Conservation (phyloP, 2,329 filamentous ascomycete species). For the Graphilbum ipis-grandicollis region DNA sequence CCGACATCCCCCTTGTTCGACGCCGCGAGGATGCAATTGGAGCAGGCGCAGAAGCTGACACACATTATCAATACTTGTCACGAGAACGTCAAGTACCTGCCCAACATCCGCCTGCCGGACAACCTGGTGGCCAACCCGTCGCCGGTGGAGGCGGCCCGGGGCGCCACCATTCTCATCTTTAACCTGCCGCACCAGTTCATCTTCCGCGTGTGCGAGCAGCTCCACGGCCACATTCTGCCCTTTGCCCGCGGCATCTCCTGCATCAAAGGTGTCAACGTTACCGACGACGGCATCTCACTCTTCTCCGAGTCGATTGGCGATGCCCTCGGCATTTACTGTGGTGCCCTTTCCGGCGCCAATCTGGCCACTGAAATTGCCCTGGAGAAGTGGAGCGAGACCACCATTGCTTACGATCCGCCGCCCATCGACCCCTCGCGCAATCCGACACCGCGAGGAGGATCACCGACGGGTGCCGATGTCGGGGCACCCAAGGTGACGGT, state of each 20-base stretch:
- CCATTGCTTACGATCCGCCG: constrained; percentile 88
- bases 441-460: constrained; percentile 38
- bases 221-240: constrained; percentile 77
- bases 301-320: constrained; percentile 93
- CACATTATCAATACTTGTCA: constrained; percentile 78
- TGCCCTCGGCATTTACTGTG: constrained; percentile 86
- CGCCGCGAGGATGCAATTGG: constrained; percentile 29
- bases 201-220: constrained; percentile 62
- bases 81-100: constrained; percentile 97
- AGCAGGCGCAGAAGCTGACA: constrained; percentile 71
- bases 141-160: constrained; percentile 60
- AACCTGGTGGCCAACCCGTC: constrained; percentile 80
- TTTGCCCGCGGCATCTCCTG: constrained; percentile 90
- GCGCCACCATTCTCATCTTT: constrained; percentile 83
- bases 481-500: constrained; percentile 20
- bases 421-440: constrained; percentile 63
- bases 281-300: constrained; percentile 66
- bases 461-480: constrained; percentile 27
- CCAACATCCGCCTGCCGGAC: constrained; percentile 62
- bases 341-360: constrained; percentile 88
- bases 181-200: constrained; percentile 97
- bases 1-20: constrained; percentile 60
- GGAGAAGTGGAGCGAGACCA: constrained; percentile 96
- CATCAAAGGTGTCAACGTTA: constrained; percentile 94
- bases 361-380: constrained; percentile 81